phyloP scores from a whole-genome alignment of 441 rosid species.

The Bocquillonia castaneifolia region DNA sequence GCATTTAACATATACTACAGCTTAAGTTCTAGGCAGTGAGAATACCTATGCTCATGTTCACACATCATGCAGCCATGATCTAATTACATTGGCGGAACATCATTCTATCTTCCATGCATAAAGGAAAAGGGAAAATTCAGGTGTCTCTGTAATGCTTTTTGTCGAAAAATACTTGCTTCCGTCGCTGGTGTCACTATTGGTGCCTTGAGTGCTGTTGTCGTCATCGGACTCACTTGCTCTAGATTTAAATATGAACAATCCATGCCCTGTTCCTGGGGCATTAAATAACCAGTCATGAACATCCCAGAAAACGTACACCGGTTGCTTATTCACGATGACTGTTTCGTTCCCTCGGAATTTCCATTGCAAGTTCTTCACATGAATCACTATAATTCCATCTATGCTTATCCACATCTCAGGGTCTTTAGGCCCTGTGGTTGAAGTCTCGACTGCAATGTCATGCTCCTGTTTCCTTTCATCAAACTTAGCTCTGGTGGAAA shows the following conservation, averaged over 20 bases:
- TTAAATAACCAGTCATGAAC: slow-evolving; percentile 35
- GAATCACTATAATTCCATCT: slow-evolving; percentile 31
- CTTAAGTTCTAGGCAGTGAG: not conserved
- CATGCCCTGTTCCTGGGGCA: slow-evolving; percentile 23
- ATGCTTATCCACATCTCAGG: slow-evolving; percentile 40
- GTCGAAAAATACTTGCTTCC: slow-evolving; percentile 27
- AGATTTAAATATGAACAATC: slow-evolving; percentile 32
- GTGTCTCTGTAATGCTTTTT: slow-evolving; percentile 8
- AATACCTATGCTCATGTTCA: not conserved
- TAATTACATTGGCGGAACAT: not conserved
- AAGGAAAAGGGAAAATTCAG: slow-evolving; percentile 30
- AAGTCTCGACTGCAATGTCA: slow-evolving; percentile 30
- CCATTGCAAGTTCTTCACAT: slow-evolving; percentile 34
- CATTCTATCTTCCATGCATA: slow-evolving; percentile 34
- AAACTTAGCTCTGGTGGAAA: slow-evolving; percentile 29
- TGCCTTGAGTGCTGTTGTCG: slow-evolving; percentile 14
- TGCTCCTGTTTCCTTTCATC: slow-evolving; percentile 27
- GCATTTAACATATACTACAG: not conserved
- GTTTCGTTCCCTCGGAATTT: slow-evolving; percentile 36
- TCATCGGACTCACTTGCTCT: slow-evolving; percentile 23
- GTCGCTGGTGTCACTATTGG: slow-evolving; percentile 21
- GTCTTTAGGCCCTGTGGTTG: slow-evolving; percentile 27
- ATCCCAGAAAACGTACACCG: slow-evolving; percentile 33
- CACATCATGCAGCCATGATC: not conserved
- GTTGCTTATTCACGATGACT: slow-evolving; percentile 28